Evolutionary conservation across 73 alveolate genomes (phyloP).

Genomic region (Uronychia setigera): DNA sequence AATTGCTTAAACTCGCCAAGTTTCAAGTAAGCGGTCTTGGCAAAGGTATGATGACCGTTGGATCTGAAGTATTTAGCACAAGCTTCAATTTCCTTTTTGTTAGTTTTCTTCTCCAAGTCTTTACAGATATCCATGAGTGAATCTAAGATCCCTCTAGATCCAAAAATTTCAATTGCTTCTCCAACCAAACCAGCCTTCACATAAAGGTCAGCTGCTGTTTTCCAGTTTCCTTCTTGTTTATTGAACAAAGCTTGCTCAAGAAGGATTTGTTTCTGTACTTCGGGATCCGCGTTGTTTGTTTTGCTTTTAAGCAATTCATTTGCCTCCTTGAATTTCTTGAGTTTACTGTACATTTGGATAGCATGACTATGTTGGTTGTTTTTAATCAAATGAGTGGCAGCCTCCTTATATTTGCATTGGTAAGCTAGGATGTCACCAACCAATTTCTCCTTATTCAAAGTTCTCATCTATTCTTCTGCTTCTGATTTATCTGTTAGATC

Average conservation of each 20-base stretch:
- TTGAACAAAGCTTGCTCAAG: slow-evolving; percentile 85
- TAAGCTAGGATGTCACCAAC: slow-evolving; percentile 90
- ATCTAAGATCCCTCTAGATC: slow-evolving; percentile 88
- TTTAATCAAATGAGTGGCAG: slow-evolving; percentile 81
- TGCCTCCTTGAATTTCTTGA: slow-evolving; percentile 94
- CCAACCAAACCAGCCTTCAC: slow-evolving; percentile 71
- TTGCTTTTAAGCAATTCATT: slow-evolving; percentile 67
- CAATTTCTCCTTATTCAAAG: slow-evolving; percentile 76
- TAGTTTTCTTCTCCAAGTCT: slow-evolving; percentile 77
- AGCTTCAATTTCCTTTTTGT: slow-evolving; percentile 78
- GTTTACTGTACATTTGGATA: slow-evolving; percentile 85
- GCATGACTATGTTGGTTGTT: slow-evolving; percentile 85
- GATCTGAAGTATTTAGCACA: slow-evolving; percentile 93
- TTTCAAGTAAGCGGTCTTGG: slow-evolving; percentile 90
- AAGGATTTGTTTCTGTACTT: slow-evolving; percentile 59
- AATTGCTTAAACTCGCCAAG: slow-evolving; percentile 91
- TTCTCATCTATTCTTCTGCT: slow-evolving; percentile 73
- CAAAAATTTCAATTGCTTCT: slow-evolving; percentile 94
- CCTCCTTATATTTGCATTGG: slow-evolving; percentile 93
- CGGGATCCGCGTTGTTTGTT: slow-evolving; percentile 19
- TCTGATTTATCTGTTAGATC: slow-evolving; percentile 83
- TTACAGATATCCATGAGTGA: slow-evolving; percentile 88
- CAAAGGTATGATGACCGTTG: slow-evolving; percentile 91
- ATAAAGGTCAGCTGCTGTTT: slow-evolving; percentile 89
- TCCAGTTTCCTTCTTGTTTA: slow-evolving; percentile 85